Evolutionary conservation across 1,284 basidiomycete genomes (phyloP).

Genomic region (Cryptococcus neoformans): DNA sequence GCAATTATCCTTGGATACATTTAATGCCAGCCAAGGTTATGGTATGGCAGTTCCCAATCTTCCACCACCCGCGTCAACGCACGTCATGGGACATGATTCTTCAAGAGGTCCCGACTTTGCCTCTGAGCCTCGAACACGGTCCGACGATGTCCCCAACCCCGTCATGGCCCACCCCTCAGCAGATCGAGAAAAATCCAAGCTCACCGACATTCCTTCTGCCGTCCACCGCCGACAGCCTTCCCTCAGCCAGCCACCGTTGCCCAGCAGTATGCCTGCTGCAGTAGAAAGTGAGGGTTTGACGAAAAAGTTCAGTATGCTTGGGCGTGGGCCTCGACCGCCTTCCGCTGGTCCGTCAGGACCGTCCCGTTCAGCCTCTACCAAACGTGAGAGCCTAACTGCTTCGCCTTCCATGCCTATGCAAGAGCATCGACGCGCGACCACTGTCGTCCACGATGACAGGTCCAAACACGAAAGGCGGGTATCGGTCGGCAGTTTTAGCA

Average conservation of each 20-base stretch:
- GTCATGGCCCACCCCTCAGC: conserved; percentile 48
- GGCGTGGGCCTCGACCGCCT: conserved; percentile 13
- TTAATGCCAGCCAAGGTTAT: conserved; percentile 54
- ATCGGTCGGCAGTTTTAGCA: conserved; percentile 38
- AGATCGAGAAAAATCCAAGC: conserved; percentile 38
- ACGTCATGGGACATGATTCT: conserved; percentile 49
- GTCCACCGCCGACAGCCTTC: conserved; percentile 32
- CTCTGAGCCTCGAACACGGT: conserved; percentile 54
- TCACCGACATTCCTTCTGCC: conserved; percentile 45
- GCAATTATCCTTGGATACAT: conserved; percentile 57
- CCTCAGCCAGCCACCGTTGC: conserved; percentile 58
- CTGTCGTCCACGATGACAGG: conserved; percentile 60
- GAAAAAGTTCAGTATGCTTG: conserved; percentile 29
- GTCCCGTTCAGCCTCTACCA: conserved; percentile 6
- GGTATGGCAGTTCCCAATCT: conserved; percentile 75
- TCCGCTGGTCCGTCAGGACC: conserved; percentile 7
- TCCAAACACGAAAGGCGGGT: conserved; percentile 68
- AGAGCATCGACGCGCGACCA: conserved; percentile 64
- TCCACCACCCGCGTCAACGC: conserved; percentile 68
- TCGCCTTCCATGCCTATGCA: conserved; percentile 21
- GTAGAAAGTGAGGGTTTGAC: conserved; percentile 2
- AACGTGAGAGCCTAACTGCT: conserved; percentile 12
- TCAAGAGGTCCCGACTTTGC: conserved; percentile 52
- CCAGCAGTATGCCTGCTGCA: not conserved
- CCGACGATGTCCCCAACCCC: conserved; percentile 32